phyloP scores from a whole-genome alignment of 208 protist species.

The Strigomonas culicis region DNA sequence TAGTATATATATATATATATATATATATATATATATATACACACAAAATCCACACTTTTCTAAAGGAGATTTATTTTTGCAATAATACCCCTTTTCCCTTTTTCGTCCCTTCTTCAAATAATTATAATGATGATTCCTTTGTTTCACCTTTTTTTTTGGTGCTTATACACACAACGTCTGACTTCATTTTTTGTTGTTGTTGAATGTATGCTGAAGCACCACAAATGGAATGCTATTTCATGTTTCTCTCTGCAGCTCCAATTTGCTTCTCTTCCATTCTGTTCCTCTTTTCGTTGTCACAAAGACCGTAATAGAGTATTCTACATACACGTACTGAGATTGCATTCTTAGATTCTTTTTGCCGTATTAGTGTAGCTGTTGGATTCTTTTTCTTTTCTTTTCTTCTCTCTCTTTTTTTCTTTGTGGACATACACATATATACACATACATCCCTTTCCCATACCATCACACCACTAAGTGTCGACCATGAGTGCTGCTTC shows the following conservation, averaged over 20 bases:
- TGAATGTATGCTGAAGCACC: neutral
- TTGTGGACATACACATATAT: neutral
- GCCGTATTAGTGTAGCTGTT: neutral
- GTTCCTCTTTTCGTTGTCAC: no score
- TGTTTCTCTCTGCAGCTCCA: no score
- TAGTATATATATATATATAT: conserved; percentile 1
- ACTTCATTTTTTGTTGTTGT: neutral
- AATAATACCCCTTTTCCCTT: neutral
- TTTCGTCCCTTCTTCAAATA: neutral
- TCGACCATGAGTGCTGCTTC: neutral
- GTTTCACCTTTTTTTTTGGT: neutral
- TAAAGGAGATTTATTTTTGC: neutral
- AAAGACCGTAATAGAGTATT: no score
- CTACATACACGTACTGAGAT: no score
- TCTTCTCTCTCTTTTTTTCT: conserved; percentile 17
- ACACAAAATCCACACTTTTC: neutral
- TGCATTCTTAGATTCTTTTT: neutral
- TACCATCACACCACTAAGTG: neutral
- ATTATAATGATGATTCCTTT: neutral
- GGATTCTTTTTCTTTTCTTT: conserved; percentile 2
- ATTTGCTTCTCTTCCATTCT: neutral
- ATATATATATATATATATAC: neutral
- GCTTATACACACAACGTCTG: neutral
- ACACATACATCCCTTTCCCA: neutral
- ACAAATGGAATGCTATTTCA: neutral